Evolutionary conservation across 768 basidiomycete species (phyloP).

Genomic region (Postia placenta): DNA sequence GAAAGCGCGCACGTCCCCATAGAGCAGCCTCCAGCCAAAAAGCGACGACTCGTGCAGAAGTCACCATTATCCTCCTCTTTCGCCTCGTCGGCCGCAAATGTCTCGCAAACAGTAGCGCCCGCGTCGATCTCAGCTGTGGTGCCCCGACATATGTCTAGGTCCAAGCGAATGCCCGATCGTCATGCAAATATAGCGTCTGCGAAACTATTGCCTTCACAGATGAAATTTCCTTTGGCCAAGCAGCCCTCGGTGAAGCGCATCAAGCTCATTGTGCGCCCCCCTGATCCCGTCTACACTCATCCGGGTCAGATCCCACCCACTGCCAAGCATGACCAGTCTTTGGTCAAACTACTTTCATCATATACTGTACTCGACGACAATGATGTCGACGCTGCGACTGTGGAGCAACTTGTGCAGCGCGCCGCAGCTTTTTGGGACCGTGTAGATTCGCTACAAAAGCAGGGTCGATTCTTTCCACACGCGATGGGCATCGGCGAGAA

Average conservation of each 20-base stretch:
- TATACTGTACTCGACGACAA: slow-evolving; percentile 50
- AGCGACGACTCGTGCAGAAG: neutral
- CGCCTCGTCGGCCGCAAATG: neutral
- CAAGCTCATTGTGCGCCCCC: slow-evolving; percentile 60
- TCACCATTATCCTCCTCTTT: too few species aligned
- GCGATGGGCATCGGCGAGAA: slow-evolving; percentile 8
- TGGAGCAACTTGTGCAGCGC: slow-evolving; percentile 32
- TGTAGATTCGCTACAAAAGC: slow-evolving; percentile 35
- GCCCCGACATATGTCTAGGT: neutral
- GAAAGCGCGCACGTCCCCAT: neutral
- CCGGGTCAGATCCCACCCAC: slow-evolving; percentile 60
- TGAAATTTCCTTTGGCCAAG: slow-evolving; percentile 6
- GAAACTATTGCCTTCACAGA: neutral
- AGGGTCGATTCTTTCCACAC: slow-evolving; percentile 35
- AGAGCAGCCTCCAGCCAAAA: neutral
- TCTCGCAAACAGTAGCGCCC: neutral
- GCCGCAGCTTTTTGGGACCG: slow-evolving; percentile 40
- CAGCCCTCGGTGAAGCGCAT: slow-evolving; percentile 52
- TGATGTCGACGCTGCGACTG: slow-evolving; percentile 34
- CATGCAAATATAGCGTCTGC: neutral
- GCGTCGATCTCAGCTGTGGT: slow-evolving; percentile 1
- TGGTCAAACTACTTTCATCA: slow-evolving; percentile 54
- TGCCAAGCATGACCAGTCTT: slow-evolving; percentile 45
- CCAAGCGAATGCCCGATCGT: neutral
- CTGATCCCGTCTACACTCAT: slow-evolving; percentile 54